Conservation (phyloP, 2,329 filamentous ascomycete species). For the Xylariaceae sp. region DNA sequence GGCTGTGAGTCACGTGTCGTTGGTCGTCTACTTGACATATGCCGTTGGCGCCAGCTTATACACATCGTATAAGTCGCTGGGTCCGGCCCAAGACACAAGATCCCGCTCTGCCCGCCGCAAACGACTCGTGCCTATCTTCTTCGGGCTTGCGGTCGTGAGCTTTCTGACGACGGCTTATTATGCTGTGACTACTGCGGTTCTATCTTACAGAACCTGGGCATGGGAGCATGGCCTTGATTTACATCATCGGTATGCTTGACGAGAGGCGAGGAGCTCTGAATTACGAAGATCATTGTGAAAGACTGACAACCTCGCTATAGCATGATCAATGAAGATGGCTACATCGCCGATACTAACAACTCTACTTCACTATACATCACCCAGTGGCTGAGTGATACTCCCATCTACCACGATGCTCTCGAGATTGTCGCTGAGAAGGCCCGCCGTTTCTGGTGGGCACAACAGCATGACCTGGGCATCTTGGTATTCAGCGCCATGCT, state of each 20-base stretch:
- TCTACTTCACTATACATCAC: constrained; percentile 37
- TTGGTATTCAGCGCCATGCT: constrained; percentile 55
- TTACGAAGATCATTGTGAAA: neutral
- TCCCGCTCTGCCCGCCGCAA: constrained; percentile 31
- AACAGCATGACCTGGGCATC: constrained; percentile 54
- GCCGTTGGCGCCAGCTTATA: constrained; percentile 32
- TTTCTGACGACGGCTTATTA: constrained; percentile 30
- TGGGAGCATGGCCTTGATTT: constrained; percentile 33
- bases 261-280: no score
- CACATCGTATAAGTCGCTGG: constrained; percentile 32
- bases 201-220: constrained; percentile 39
- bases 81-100: constrained; percentile 35
- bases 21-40: constrained; percentile 32
- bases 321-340: constrained; percentile 17
- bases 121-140: constrained; percentile 33
- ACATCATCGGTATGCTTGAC: constrained; percentile 26
- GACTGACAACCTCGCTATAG: constrained; percentile 17
- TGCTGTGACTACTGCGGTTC: constrained; percentile 24
- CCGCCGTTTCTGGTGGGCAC: constrained; percentile 59
- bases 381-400: constrained; percentile 51
- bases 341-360: constrained; percentile 20
- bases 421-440: constrained; percentile 52
- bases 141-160: constrained; percentile 29
- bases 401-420: constrained; percentile 49
- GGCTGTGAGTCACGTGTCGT: constrained; percentile 26